Evolutionary conservation across 208 protist species (phyloP), one percentile per base, ranked within the genome.

Genomic region (Trypanosoma platydactyli): DNA sequence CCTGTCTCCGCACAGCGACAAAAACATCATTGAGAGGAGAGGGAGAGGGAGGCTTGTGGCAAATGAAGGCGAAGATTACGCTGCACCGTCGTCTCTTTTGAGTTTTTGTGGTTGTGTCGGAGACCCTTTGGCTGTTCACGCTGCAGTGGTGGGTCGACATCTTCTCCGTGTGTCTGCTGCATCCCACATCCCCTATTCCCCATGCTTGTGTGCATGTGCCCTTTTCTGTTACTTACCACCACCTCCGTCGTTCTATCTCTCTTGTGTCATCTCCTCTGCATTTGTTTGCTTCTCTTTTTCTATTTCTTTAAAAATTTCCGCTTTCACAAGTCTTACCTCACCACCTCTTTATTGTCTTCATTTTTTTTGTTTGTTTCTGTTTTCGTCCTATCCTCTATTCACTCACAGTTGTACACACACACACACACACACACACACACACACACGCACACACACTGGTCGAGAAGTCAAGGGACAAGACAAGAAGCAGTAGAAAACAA

Each of bases 41-140:
- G 45, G 24, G 45, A 50, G 16, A 50, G 45, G 35, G 50, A 30
- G n/a, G 25, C 25, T 20, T 12, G 25, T n/a, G 46, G 7, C 53
- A 35, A 58, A n/a, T 25, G 38, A 27, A 62, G 49, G 62, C 11
- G 22, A 58, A 62, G n/a, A n/a, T n/a, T n/a, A n/a, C n/a, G n/a
- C n/a, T n/a, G n/a, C n/a, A n/a, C n/a, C n/a, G n/a, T n/a, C n/a
- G n/a, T n/a, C n/a, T n/a, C n/a, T n/a, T n/a, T n/a, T n/a, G n/a
- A n/a, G n/a, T n/a, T n/a, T n/a, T n/a, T n/a, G n/a, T n/a, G n/a
- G n/a, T n/a, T n/a, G n/a, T n/a, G n/a, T n/a, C n/a, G n/a, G 33
- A 38, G 33, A 9, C 33, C 33, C 3, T 38, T 9, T 38, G 33
- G 33, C 33, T 38, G 33, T 9, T 38, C 5, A 11, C 9, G 33